Base-by-base conservation (phyloP, 2,329 filamentous ascomycete genomes). In the Stagonosporopsis tanaceti region DNA sequence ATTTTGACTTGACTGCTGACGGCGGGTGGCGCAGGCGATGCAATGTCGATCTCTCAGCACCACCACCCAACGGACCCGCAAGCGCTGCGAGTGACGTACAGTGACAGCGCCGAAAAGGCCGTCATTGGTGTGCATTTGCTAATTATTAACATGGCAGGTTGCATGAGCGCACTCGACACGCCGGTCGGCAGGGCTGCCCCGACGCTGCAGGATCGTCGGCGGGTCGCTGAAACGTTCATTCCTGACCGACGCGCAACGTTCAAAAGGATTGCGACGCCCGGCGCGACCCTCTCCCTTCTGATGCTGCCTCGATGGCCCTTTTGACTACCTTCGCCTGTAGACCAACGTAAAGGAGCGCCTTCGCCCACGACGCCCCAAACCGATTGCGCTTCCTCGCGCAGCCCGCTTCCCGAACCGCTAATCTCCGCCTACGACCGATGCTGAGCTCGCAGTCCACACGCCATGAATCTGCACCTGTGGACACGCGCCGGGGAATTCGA, bases 151-250 rank as follows among this genome's bases (percentile, higher is more conserved):
- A 15, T n/a, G 45, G 32, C 45, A 48, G 38, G 44, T 53, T 22
- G 48, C 54, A 53, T 40, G 48, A 57, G 48, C 44, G 24, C 44
- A 32, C 32, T n/a, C 30, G 54, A 53, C 48, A 53, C 48, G 54
- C 54, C 54, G 42, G 47, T 12, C 28, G 37, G 32, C 48, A 48
- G 32, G 54, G 48, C 48, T 57, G 30, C 32, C 44, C 54, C 46
- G 46, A 20, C 37, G 24, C 53, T 59, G 56, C 56, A 59, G 56
- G 56, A 58, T 59, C 50, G 56, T 59, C 56, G 56, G 56, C 46
- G 56, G 56, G 56, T 41, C 46, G 46, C 45, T 59, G 56, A 59
- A 59, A 59, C 56, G 40, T 32, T 53, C 56, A 59, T 59, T 59
- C 56, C 50, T 53, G 50, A 59, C 45, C 39, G 40, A 40, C 56